Evolutionary conservation across 1,139 yeast species (phyloP).

Genomic region (Suhomyces taliae): DNA sequence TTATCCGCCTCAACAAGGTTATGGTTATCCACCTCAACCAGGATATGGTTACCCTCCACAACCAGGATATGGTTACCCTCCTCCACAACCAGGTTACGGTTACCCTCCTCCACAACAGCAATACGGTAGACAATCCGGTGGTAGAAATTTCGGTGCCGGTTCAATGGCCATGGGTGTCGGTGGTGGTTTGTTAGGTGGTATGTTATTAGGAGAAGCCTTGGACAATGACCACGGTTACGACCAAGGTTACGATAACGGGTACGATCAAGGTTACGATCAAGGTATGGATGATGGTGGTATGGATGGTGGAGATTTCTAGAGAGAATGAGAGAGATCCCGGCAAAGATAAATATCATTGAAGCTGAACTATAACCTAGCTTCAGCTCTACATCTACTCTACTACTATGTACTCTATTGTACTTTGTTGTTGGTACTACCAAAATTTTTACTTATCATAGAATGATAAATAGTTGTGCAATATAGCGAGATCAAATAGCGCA

Average conservation of each 20-base stretch:
- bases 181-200: slow-evolving; percentile 78
- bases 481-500: too few relatives aligned
- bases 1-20: slow-evolving; percentile 6
- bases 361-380: too few relatives aligned
- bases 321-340: not conserved
- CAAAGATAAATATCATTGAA: not conserved
- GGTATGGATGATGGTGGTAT: slow-evolving; percentile 16
- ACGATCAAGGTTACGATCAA: slow-evolving; percentile 16
- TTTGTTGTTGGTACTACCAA: too few relatives aligned
- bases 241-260: slow-evolving; percentile 25
- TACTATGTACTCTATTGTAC: too few relatives aligned
- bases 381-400: too few relatives aligned
- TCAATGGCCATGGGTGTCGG: slow-evolving; percentile 73
- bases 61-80: slow-evolving; percentile 19
- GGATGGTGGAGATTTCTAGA: slow-evolving; percentile 22
- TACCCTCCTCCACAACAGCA: slow-evolving; percentile 22
- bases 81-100: slow-evolving; percentile 22
- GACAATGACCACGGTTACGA: slow-evolving; percentile 24
- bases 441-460: too few relatives aligned
- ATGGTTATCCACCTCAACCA: slow-evolving; percentile 20
- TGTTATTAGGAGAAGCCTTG: slow-evolving; percentile 41
- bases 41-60: slow-evolving; percentile 17
- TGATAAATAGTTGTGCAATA: too few relatives aligned
- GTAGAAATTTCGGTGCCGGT: slow-evolving; percentile 35
- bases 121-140: slow-evolving; percentile 25